Conservation (phyloP, 1,139 yeast species). For the Kodamaea ohmeri region DNA sequence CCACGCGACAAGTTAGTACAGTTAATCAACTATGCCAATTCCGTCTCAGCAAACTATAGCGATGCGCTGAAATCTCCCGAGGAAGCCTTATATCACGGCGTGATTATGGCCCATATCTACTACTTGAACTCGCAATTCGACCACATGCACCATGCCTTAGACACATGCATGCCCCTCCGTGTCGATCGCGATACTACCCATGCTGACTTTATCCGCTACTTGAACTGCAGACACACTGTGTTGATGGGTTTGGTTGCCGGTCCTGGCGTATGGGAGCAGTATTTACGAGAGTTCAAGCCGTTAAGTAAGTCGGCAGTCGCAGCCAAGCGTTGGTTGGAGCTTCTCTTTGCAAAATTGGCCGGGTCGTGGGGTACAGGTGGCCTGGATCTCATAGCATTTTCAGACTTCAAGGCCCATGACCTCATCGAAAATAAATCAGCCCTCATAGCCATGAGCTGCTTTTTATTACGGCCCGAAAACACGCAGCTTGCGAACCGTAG, state of each 20-base stretch:
- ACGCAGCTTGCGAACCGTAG: slow-evolving; percentile 19
- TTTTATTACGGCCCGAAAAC: slow-evolving; percentile 28
- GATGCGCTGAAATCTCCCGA: slow-evolving; percentile 25
- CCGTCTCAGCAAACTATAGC: slow-evolving; percentile 30
- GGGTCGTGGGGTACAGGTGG: slow-evolving; percentile 24
- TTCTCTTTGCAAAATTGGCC: slow-evolving; percentile 29
- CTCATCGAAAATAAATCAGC: slow-evolving; percentile 27
- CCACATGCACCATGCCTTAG: slow-evolving; percentile 21
- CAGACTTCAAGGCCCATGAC: slow-evolving; percentile 22
- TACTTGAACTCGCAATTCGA: slow-evolving; percentile 29
- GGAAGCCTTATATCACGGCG: slow-evolving; percentile 35
- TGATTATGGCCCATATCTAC: slow-evolving; percentile 37
- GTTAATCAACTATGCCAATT: slow-evolving; percentile 30
- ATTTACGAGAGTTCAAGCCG: slow-evolving; percentile 27
- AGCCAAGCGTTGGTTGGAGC: slow-evolving; percentile 41
- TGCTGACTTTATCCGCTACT: slow-evolving; percentile 31
- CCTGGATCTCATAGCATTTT: slow-evolving; percentile 11
- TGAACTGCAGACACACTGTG: slow-evolving; percentile 37
- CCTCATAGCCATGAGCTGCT: slow-evolving; percentile 30
- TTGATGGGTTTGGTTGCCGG: slow-evolving; percentile 28
- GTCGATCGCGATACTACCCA: slow-evolving; percentile 12
- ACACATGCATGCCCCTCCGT: slow-evolving; percentile 7
- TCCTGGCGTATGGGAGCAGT: slow-evolving; percentile 30
- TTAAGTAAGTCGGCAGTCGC: slow-evolving; percentile 36
- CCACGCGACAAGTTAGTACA: slow-evolving; percentile 27